phyloP scores from a whole-genome alignment of 495 filamentous ascomycete species.

The Neurospora hispaniola region DNA sequence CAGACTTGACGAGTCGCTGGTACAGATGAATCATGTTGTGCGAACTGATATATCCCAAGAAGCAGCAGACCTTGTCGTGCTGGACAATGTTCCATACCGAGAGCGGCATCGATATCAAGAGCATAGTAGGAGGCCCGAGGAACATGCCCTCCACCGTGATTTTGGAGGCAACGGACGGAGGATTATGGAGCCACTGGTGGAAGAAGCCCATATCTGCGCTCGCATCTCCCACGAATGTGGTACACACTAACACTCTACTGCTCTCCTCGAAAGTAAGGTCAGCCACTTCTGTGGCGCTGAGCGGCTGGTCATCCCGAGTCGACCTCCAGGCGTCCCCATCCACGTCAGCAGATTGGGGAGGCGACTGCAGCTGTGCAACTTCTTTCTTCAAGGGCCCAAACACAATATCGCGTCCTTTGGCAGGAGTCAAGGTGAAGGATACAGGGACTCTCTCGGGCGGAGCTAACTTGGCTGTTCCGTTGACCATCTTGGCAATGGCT shows the following conservation, averaged over 20 bases:
- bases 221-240: slow-evolving; percentile 45
- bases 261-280: slow-evolving; percentile 43
- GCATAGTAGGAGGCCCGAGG: slow-evolving; percentile 44
- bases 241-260: slow-evolving; percentile 41
- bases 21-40: slow-evolving; percentile 49
- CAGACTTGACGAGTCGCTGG: slow-evolving; percentile 37
- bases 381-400: slow-evolving; percentile 32
- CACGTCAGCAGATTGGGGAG: slow-evolving; percentile 26
- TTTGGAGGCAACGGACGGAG: slow-evolving; percentile 35
- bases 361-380: slow-evolving; percentile 29
- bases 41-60: slow-evolving; percentile 44
- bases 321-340: slow-evolving; percentile 19
- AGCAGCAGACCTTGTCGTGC: slow-evolving; percentile 47
- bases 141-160: slow-evolving; percentile 50
- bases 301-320: slow-evolving; percentile 25
- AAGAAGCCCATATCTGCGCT: slow-evolving; percentile 47
- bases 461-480: slow-evolving; percentile 30
- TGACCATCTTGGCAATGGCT: slow-evolving; percentile 25
- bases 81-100: slow-evolving; percentile 45
- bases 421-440: slow-evolving; percentile 37
- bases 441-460: slow-evolving; percentile 32
- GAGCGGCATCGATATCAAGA: slow-evolving; percentile 46
- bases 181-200: slow-evolving; percentile 45
- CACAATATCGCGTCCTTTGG: slow-evolving; percentile 35
- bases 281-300: slow-evolving; percentile 30